Base-by-base conservation (phyloP, 176 grass and related monocot species). In the Paspalum vaginatum region DNA sequence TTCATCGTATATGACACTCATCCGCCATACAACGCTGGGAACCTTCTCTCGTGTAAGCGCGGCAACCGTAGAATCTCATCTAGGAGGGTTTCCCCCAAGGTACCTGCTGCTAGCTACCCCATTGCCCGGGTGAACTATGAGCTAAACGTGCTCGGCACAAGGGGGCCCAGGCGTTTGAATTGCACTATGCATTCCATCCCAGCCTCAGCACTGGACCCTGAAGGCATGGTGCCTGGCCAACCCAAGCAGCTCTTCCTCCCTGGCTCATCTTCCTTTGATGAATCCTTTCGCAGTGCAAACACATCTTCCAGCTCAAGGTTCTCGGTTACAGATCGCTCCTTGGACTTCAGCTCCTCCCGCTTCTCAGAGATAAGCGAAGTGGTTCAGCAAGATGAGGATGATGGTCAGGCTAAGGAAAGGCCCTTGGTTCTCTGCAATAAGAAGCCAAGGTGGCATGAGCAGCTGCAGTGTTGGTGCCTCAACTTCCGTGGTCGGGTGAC, bases 401-500 rank as follows among this genome's bases (percentile, higher is more conserved):
- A 54, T 67, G 79, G 52, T 2, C 77, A 86, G 55, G 76, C 32
- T 15, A 90, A 96, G 78, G 87, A 85, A 63, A 81, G 68, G 63
- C 93, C 87, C 16, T 86, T 96, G 71, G 93, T 92, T 40, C 88
- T 96, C 70, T 63, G 66, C 9, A 96, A 90, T 76, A 96, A 96
- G 69, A 85, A 84, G 46, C 93, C 93, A 51, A 92, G 93, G 55
- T 96, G 93, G 93, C 93, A 96, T 1, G 93, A 96, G 71, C 93
- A 96, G 66, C 81, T 96, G 76, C 93, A 96, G 69, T 96, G 93
- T n/a, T 96, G 93, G 93, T 96, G 90, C 79, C 87, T 95, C 51
- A 92, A 95, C 86, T 95, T 95, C 75, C 75, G 85, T 49, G 93
- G 93, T 18, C 78, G 87, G 51, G 93, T 96, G 20, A 92, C 93